phyloP scores from a whole-genome alignment of 2,329 filamentous ascomycete species.

The Penicillium polonicum region DNA sequence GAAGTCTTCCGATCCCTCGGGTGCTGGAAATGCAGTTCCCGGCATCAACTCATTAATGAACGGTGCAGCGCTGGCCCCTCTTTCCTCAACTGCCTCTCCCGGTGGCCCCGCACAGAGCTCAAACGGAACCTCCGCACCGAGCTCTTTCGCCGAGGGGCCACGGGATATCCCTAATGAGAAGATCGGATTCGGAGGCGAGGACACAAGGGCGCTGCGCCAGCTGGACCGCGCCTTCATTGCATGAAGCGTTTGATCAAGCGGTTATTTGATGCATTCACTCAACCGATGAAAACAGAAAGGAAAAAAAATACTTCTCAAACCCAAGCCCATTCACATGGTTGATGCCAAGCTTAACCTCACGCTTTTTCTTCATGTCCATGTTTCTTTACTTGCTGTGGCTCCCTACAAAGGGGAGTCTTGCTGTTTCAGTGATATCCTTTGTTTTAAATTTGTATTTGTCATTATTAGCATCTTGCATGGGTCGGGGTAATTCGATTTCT shows the following conservation, averaged over 20 bases:
- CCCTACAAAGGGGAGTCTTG: slow-evolving; percentile 9
- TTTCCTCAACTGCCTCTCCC: slow-evolving; percentile 26
- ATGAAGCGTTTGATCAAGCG: slow-evolving; percentile 16
- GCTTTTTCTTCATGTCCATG: slow-evolving; percentile 3
- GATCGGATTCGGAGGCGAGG: slow-evolving; percentile 59
- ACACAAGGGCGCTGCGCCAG: slow-evolving; percentile 64
- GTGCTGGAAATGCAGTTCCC: slow-evolving; percentile 49
- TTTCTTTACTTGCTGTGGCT: slow-evolving; percentile 1
- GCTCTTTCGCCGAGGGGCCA: slow-evolving; percentile 40
- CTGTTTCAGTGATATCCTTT: slow-evolving; percentile 23
- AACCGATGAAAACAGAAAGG: not conserved
- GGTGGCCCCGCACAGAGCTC: slow-evolving; percentile 21
- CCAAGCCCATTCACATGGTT: not conserved
- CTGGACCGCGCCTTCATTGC: slow-evolving; percentile 57
- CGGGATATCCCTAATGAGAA: slow-evolving; percentile 59
- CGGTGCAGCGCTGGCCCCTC: slow-evolving; percentile 31
- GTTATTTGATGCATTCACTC: not conserved
- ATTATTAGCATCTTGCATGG: slow-evolving; percentile 27
- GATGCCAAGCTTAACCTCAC: not conserved
- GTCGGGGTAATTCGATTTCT: slow-evolving; percentile 19
- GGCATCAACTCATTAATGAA: slow-evolving; percentile 53
- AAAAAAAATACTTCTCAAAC: not conserved
- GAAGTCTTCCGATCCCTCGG: slow-evolving; percentile 26
- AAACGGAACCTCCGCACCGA: slow-evolving; percentile 5
- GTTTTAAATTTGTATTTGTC: slow-evolving; percentile 9